Evolutionary conservation across 2,329 filamentous ascomycete genomes (phyloP), one percentile per base, ranked within the genome.

Genomic region (Apiospora malaysiana): DNA sequence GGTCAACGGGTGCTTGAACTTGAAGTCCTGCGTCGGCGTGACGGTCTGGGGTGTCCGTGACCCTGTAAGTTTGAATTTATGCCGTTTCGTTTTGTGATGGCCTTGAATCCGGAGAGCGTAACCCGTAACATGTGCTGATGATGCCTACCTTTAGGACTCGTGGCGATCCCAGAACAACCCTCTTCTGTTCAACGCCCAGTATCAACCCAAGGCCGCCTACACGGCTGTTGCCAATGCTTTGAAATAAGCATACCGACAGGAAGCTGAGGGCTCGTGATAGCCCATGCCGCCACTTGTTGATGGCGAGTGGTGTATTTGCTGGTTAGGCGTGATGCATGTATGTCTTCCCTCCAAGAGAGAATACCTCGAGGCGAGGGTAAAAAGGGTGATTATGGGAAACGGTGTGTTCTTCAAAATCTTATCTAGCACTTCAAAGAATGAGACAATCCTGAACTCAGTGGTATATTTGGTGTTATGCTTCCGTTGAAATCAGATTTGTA

Each of bases 21-120:
- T 89, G 66, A 71, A 82, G 8, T 88, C 89, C 78, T 93, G 91
- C 77, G 85, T 91, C 4, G 90, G 90, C 68, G 87, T 93, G 72
- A 92, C 90, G 0, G 88, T 91, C 51, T 92, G 91, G 86, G 85
- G 85, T 72, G 83, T 86, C 18, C 80, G 83, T 9, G 86, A 87
- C 71, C 75, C 79, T 47, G 82, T 84, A 70, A 78, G 82, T 78
- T 66, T 16, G 25, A 32, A 23, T 4, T 8, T 9, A 9, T 18
- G 18, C 8, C 18, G 25, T 51, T 18, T 59, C 37, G 18, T 4
- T 40, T n/a, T 23, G 4, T 23, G 32, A 32, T 45, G 40, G 65
- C 56, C 49, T 7, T 27, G 16, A 49, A n/a, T 27, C 66, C 21
- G 66, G 25, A 42, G 9, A 32, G 32, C 32, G 6, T 6, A 21